Base-by-base conservation (phyloP, 208 protist species). In the Acanthamoeba royreba region DNA sequence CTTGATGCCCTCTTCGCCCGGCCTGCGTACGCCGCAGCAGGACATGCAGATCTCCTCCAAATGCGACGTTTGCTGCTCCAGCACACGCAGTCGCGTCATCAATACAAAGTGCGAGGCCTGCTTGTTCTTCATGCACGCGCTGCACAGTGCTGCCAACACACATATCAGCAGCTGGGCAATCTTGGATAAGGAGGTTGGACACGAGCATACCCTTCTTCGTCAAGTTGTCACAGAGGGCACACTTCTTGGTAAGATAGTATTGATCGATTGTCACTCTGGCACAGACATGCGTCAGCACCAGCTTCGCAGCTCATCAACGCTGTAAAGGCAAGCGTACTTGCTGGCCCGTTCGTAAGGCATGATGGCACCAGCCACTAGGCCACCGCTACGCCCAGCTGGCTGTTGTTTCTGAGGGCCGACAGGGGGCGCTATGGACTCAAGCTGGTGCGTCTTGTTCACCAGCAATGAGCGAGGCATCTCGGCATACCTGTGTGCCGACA, bases 241-340 rank as follows among this genome's bases (percentile, higher is more conserved):
- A 95, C 63, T 87, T 79, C n/a, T 49, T 61, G n/a, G 40, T 93
- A 17, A 42, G 47, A 81, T 95, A 95, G 40, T 87, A 95, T 58
- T 95, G 81, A 40, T 95, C 94, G 38, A 95, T 95, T 19, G 61
- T 93, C 46, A 85, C 38, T 43, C 91, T 90, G 49, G 45, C 28
- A 33, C 92, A 38, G 33, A n/a, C n/a, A n/a, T n/a, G n/a, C n/a
- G n/a, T n/a, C n/a, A n/a, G n/a, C n/a, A n/a, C n/a, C n/a, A n/a
- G n/a, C n/a, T n/a, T n/a, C n/a, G n/a, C 19, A 66, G 55, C 5
- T 5, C 55, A 25, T 66, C 25, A 25, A 4, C 11, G 55, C 25
- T 35, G 55, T 8, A 66, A 55, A 19, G 19, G 49, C 49, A 55
- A 55, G 19, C 49, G 49, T 19, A 66, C 55, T 25, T 72, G 61